Base-by-base conservation (phyloP, 768 basidiomycete genomes). In the Melanogaster broomeanus region DNA sequence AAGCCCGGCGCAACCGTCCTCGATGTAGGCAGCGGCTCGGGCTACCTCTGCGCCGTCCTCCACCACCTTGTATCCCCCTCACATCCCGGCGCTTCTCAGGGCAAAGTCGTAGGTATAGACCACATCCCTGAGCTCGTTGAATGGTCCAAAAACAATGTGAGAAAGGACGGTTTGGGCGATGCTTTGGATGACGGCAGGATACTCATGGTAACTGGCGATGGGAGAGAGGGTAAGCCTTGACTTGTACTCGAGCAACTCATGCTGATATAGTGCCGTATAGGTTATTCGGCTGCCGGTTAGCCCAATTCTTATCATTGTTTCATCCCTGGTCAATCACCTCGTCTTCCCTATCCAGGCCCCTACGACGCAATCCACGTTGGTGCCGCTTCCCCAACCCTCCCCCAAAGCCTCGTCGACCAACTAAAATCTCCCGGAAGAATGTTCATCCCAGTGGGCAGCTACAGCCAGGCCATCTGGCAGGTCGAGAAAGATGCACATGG, bases 321-420 rank as follows among this genome's bases (percentile, higher is more conserved):
- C 31, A 15, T 31, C 15, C 31, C 9, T 15, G 19, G 28, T 24
- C 6, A 1, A 40, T 6, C 16, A 22, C 43, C 21, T 27, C 21
- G 47, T 22, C 28, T 9, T 15, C 21, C 11, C n/a, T 48, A 25
- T 16, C 21, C 53, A 82, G 85, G 77, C 3, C 88, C 88, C 0
- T 93, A 85, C 63, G 81, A 92, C 54, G 87, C 83, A 0, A 97
- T 98, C 44, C 95, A 98, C 59, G 95, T 98, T 33, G 96, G 96
- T 4, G 96, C 96, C 0, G 95, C 96, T 0, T 85, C 95, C 0
- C 87, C 90, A 0, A 75, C 62, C 0, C 70, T 93, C 13, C 94
- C 95, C 0, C 67, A 79, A 19, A 67, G 77, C 0, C 79, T 98
- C 1, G 67, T 98, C 25, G 82, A 88, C 13, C 94, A 96, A 61